Conservation (phyloP, 768 basidiomycete species). For the Macrolepiota albuminosa region DNA sequence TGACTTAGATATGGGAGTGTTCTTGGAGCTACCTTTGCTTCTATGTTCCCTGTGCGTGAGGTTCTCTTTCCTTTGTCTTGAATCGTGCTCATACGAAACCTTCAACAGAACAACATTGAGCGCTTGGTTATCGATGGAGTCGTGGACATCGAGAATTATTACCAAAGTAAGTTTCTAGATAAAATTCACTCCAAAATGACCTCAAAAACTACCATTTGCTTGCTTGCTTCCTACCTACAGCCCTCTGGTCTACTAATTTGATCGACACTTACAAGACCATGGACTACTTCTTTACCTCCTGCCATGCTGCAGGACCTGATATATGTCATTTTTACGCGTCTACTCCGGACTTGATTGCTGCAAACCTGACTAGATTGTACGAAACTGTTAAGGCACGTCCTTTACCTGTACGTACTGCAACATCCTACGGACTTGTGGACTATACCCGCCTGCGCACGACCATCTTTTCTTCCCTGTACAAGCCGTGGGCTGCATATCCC, state of each 20-base stretch:
- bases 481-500: constrained; percentile 29
- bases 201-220: neutral
- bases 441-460: constrained; percentile 23
- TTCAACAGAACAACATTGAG: constrained; percentile 30
- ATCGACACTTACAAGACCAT: constrained; percentile 32
- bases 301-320: constrained; percentile 30
- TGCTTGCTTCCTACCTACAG: constrained; percentile 14
- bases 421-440: constrained; percentile 33
- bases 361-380: constrained; percentile 31
- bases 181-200: neutral
- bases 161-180: constrained; percentile 22
- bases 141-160: constrained; percentile 36
- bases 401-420: constrained; percentile 25
- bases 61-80: neutral
- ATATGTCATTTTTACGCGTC: constrained; percentile 35
- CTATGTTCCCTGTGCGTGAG: constrained; percentile 22
- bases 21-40: constrained; percentile 23
- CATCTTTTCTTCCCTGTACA: constrained; percentile 30
- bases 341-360: constrained; percentile 25
- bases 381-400: constrained; percentile 26
- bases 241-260: constrained; percentile 29
- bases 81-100: neutral
- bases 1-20: constrained; percentile 21
- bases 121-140: constrained; percentile 37
- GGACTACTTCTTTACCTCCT: constrained; percentile 30